Evolutionary conservation across 805 yeast genomes (phyloP).

Genomic region (Pichia scutulata): DNA sequence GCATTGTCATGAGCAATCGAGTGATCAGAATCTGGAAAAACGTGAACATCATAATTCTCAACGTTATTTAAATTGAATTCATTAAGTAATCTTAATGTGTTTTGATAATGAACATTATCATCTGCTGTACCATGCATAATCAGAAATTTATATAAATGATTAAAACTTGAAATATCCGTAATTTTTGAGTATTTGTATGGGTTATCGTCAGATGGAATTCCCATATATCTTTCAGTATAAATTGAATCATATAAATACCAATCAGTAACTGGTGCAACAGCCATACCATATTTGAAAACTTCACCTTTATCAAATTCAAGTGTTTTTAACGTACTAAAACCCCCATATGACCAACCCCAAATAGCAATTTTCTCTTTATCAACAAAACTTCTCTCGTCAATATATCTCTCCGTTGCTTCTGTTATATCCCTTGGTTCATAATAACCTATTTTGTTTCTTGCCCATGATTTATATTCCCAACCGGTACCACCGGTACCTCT

Average conservation of each 20-base stretch:
- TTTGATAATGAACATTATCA: conserved; percentile 76
- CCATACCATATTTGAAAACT: conserved; percentile 65
- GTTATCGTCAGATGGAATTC: conserved; percentile 41
- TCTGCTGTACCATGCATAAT: conserved; percentile 81
- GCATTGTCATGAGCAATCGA: conserved; percentile 77
- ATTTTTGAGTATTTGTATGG: conserved; percentile 45
- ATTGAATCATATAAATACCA: conserved; percentile 72
- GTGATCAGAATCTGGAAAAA: conserved; percentile 93
- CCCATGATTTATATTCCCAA: conserved; percentile 56
- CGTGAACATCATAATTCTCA: conserved; percentile 77
- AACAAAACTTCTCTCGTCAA: conserved; percentile 38
- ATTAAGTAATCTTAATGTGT: conserved; percentile 56
- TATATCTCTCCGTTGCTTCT: conserved; percentile 41
- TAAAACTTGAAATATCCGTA: conserved; percentile 35
- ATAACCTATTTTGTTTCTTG: conserved; percentile 50
- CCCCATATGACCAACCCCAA: conserved; percentile 92
- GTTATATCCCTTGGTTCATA: conserved; percentile 73
- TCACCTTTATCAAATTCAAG: conserved; percentile 57
- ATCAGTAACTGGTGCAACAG: conserved; percentile 81
- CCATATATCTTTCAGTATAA: conserved; percentile 75
- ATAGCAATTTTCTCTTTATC: conserved; percentile 52
- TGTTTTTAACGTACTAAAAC: conserved; percentile 67
- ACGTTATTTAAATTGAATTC: conserved; percentile 41
- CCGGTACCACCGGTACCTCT: conserved; percentile 79
- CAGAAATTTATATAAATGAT: conserved; percentile 46